Base-by-base conservation (phyloP, 1,139 yeast species). In the Zhuliangozyma parablackwelliae region DNA sequence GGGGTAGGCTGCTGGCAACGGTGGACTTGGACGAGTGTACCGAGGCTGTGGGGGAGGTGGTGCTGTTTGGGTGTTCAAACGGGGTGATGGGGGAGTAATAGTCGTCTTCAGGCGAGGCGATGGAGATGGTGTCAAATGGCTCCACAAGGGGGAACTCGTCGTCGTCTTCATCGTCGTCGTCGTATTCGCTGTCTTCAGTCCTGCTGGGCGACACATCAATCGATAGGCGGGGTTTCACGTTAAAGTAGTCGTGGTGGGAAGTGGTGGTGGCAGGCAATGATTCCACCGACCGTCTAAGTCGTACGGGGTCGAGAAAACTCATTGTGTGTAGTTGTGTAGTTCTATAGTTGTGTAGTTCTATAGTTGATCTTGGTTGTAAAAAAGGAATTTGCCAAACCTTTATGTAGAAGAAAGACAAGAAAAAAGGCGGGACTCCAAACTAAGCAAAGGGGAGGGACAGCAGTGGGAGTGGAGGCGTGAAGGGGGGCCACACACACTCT, bases 1-100 rank as follows among this genome's bases (percentile, higher is more conserved):
- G 13, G 20, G 31, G 32, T 29, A 33, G 23, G 7, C 12, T 21
- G 23, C 13, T 28, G 30, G 35, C 16, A 26, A 21, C 33, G 24
- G 10, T 9, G 2, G 24, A 23, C 6, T 23, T 23, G 6, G 27
- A 16, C n/a, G 11, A 13, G 11, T 29, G 26, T 7, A 23, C 10
- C 9, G 24, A 23, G 24, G 7, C 10, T 7, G 24, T 23, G 24
- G 24, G 24, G 13, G 12, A 16, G 5, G 35, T 34, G 16, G 40
- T 26, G 10, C 33, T 23, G n/a, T 21, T 26, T 20, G 28, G 31
- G 10, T 21, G 20, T 11, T 43, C 47, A 35, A 36, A 42, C 13
- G 48, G 48, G 16, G 48, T 45, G 11, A 45, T 34, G 12, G 48
- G 48, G 9, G 47, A 39, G 30, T 35, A 42, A 11, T 21, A 39